Evolutionary conservation across 768 basidiomycete genomes (phyloP), one percentile per base, ranked within the genome.

Genomic region (Nevesoporus exiguus): DNA sequence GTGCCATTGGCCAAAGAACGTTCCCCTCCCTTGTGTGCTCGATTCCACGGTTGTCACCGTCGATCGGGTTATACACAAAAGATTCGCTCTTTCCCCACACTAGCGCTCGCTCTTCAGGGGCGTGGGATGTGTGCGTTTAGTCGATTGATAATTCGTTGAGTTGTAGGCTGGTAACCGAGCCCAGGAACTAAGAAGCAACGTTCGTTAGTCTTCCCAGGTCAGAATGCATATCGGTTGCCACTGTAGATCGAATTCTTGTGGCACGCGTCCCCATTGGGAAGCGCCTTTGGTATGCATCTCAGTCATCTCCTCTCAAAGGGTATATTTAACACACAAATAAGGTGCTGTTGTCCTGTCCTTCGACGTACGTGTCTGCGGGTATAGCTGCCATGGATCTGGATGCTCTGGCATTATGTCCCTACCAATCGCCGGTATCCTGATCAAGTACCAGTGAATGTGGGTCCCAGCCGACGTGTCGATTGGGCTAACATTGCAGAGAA

Each of bases 161-260:
- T 48, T 36, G 50, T 47, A 31, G 11, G 15, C 24, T n/a, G 43
- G 39, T 27, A 37, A 36, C 37, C 47, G 42, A 51, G 13, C 10
- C 49, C 48, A 61, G 59, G 51, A 47, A 57, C 59, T 29, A 55
- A 52, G 29, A 45, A 30, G 29, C 19, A 31, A n/a, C 27, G 13
- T 31, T 31, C 11, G 44, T 41, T 21, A 3, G 41, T 41, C 19
- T 48, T 48, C 17, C 7, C 15, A 11, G n/a, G 22, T 19, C 8
- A 17, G n/a, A 42, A 47, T 5, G n/a, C 34, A n/a, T 27, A 5
- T 43, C 11, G 17, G 33, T 51, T 14, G 22, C 19, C 29, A 37
- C 11, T 15, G 51, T 22, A 29, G 51, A 53, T 45, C 56, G 49
- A 17, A 3, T 19, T 27, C 29, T 57, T 27, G 37, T 25, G 30